Base-by-base conservation (phyloP, 2,329 filamentous ascomycete species). In the Helotiales sp. region DNA sequence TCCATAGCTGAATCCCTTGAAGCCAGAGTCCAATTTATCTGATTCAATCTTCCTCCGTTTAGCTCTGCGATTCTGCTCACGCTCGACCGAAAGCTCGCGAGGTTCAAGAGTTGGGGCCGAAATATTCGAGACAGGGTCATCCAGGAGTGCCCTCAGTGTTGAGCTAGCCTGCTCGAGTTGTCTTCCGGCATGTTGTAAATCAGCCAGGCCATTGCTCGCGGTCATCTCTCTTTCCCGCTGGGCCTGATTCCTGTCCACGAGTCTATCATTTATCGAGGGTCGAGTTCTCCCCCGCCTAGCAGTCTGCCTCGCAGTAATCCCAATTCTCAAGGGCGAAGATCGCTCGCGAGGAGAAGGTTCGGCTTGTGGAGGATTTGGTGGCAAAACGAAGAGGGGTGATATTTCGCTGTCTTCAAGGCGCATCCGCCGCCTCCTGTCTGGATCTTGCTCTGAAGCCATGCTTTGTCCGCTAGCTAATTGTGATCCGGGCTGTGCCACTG, bases 41-140 rank as follows among this genome's bases (percentile, higher is more conserved):
- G 86, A 83, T 73, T 92, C 90, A 43, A 93, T 78, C 77, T 92
- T 93, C 69, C 91, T 86, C 54, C 91, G 86, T 78, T 93, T 93
- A 58, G 80, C 80, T 65, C 86, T 82, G 64, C 87, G 85, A 71
- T 77, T 82, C 58, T 83, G 81, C 40, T 86, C 83, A 57, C 77
- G 73, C 28, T 80, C 74, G 6, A 62, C 65, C 7, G 70, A 66
- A 65, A 74, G 69, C 34, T 73, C 72, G 34, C 54, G 43, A 37
- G 73, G 63, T 13, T 71, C 69, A 1, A 70, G 59, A 17, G 64
- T 49, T 11, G 72, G 67, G 1, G 72, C 72, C n/a, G 68, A 66
- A 34, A 73, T 34, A 34, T 69, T 67, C 13, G 73, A 70, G 10
- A 74, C 65, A 8, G 75, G 70, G 26, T 72, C 70, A 50, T 76